Evolutionary conservation across 306 rosid species (phyloP).

Genomic region (Cicer yamashitae): DNA sequence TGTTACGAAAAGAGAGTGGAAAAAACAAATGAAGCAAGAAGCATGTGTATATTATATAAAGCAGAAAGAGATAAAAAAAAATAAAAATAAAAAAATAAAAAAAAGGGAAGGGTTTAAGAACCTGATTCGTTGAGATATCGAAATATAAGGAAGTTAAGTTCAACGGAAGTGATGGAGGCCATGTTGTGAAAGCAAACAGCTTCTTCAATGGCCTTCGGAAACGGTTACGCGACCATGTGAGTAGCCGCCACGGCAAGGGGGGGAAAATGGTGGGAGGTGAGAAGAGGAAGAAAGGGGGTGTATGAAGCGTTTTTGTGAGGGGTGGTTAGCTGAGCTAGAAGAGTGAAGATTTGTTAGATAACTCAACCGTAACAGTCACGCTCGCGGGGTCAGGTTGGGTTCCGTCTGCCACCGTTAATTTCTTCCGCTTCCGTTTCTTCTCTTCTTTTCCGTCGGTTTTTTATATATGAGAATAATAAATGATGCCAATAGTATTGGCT

Average conservation of each 20-base stretch:
- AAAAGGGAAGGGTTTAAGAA: constrained; percentile 1
- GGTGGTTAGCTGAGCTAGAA: not conserved
- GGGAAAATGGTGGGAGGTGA: not conserved
- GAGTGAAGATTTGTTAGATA: not conserved
- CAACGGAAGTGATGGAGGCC: constrained; percentile 79
- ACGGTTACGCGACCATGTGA: constrained; percentile 53
- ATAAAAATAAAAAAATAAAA: not conserved
- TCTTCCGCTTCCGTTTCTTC: constrained; percentile 38
- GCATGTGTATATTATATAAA: not conserved
- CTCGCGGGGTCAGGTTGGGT: constrained; percentile 3
- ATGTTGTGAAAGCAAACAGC: constrained; percentile 55
- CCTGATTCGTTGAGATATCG: constrained; percentile 99
- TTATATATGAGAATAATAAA: too few species aligned
- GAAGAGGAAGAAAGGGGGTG: not conserved
- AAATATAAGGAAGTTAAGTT: constrained; percentile 80
- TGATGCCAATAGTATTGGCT: too few species aligned
- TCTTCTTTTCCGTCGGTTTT: not conserved
- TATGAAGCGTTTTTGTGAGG: not conserved
- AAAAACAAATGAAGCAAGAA: not conserved
- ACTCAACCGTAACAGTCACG: constrained; percentile 33
- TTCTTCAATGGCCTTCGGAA: constrained; percentile 45
- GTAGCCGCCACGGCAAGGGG: not conserved
- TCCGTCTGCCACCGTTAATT: constrained; percentile 36
- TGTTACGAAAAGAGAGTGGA: not conserved
- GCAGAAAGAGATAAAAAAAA: constrained; percentile 1